These are phyloP conservation scores for Backusella psychrophila DNA, from an alignment of 192 early-diverging fungal species.

Conservation along the genomic window DNA sequence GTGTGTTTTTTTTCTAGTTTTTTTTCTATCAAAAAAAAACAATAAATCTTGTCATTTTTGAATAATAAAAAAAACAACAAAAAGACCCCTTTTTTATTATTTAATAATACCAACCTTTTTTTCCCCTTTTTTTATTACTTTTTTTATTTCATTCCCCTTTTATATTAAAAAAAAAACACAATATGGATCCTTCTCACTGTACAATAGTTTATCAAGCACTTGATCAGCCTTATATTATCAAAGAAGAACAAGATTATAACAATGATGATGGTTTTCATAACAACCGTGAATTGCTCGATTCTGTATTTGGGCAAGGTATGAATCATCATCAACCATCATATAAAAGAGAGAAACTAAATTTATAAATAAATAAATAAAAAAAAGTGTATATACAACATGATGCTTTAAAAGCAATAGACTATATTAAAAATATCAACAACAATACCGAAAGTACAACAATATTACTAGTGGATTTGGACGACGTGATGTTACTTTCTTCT, in stretches of 20 bases:
- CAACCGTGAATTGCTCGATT: neutral
- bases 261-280: neutral
- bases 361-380: neutral
- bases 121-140: neutral
- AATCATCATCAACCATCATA: neutral
- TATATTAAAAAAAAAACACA: neutral
- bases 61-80: neutral
- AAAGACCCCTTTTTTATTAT: neutral
- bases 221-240: constrained; percentile 8
- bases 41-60: neutral
- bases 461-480: constrained; percentile 17
- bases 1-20: neutral
- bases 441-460: neutral
- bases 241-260: neutral
- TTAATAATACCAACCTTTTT: neutral
- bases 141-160: neutral
- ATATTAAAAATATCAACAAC: constrained; percentile 1
- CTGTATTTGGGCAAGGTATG: constrained; percentile 18
- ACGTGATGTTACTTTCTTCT: neutral
- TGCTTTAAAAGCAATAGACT: constrained; percentile 13
- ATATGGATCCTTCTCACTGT: constrained; percentile 15
- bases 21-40: neutral
- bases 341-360: neutral
- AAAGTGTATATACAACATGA: constrained; percentile 14
- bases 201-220: constrained; percentile 6